Evolutionary conservation across 164 flowering plant species (phyloP).

Genomic region (Piper betle): DNA sequence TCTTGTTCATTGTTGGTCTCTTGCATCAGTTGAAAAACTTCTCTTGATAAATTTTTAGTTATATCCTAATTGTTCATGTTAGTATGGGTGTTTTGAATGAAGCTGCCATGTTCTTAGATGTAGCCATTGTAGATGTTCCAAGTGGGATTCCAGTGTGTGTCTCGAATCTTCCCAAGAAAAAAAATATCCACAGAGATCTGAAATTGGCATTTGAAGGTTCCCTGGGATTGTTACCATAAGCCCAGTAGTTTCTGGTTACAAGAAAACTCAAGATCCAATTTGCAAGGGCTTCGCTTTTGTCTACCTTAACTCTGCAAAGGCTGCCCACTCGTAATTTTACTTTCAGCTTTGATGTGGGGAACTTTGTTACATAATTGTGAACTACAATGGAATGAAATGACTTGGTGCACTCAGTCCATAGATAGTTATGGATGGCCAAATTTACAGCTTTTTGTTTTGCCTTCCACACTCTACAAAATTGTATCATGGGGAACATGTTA

Average conservation of each 20-base stretch:
- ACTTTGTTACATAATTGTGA: not conserved
- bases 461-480: not conserved
- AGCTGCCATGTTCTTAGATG: slow-evolving; percentile 10
- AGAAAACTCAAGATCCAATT: slow-evolving; percentile 83
- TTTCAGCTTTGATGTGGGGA: not conserved
- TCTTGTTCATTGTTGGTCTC: too few relatives aligned
- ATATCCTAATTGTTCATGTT: slow-evolving; percentile 1
- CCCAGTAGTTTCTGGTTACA: slow-evolving; percentile 72
- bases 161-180: slow-evolving; percentile 80
- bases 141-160: slow-evolving; percentile 53
- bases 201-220: slow-evolving; percentile 49
- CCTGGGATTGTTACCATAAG: slow-evolving; percentile 44
- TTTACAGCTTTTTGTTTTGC: not conserved
- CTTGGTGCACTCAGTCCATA: not conserved
- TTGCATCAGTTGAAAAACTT: too few relatives aligned
- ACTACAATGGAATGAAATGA: not conserved
- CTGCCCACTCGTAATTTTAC: slow-evolving; percentile 45
- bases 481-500: not conserved
- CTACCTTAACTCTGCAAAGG: slow-evolving; percentile 42
- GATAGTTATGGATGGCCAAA: not conserved
- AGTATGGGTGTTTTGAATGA: not conserved
- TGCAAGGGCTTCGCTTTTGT: slow-evolving; percentile 90
- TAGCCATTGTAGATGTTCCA: slow-evolving; percentile 38
- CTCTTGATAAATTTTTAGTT: too few relatives aligned
- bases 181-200: slow-evolving; percentile 70